These are phyloP conservation scores for Ogataea neopini DNA, from an alignment of 805 yeast genomes.

Conservation along the genomic window DNA sequence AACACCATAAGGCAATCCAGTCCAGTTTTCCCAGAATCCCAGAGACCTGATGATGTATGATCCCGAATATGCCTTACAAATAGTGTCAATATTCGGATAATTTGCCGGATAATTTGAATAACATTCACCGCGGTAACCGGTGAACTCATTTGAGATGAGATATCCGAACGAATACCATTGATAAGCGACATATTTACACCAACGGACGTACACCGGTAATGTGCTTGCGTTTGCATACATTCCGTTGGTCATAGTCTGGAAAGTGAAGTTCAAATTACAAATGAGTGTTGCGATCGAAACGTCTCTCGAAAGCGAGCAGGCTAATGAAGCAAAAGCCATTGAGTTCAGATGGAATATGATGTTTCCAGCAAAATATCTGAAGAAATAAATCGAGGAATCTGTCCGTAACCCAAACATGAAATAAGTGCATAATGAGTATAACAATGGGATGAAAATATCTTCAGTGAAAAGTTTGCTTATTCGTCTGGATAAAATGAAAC, in stretches of 20 bases:
- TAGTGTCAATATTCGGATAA: constrained; percentile 30
- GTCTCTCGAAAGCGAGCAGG: constrained; percentile 59
- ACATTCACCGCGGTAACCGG: constrained; percentile 62
- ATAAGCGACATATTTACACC: constrained; percentile 78
- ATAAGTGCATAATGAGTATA: constrained; percentile 63
- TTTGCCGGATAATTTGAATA: constrained; percentile 36
- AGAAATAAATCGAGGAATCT: constrained; percentile 49
- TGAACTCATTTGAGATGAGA: constrained; percentile 61
- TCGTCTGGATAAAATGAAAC: constrained; percentile 67
- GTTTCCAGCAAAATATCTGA: constrained; percentile 59
- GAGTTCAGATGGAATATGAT: constrained; percentile 58
- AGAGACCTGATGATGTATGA: constrained; percentile 49
- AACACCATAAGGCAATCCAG: constrained; percentile 61
- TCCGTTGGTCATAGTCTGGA: constrained; percentile 80
- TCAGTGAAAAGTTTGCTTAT: constrained; percentile 66
- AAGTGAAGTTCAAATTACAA: constrained; percentile 64
- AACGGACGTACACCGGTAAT: constrained; percentile 83
- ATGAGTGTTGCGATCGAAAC: constrained; percentile 61
- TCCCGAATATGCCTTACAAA: constrained; percentile 57
- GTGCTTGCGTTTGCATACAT: constrained; percentile 70
- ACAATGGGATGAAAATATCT: constrained; percentile 62
- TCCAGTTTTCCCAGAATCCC: constrained; percentile 69
- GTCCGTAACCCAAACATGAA: constrained; percentile 75
- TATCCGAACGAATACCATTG: constrained; percentile 81
- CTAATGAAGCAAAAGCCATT: constrained; percentile 52